These are phyloP conservation scores for Coelastrella sp. DNA, from an alignment of 139 green algal species.

Conservation along the genomic window DNA sequence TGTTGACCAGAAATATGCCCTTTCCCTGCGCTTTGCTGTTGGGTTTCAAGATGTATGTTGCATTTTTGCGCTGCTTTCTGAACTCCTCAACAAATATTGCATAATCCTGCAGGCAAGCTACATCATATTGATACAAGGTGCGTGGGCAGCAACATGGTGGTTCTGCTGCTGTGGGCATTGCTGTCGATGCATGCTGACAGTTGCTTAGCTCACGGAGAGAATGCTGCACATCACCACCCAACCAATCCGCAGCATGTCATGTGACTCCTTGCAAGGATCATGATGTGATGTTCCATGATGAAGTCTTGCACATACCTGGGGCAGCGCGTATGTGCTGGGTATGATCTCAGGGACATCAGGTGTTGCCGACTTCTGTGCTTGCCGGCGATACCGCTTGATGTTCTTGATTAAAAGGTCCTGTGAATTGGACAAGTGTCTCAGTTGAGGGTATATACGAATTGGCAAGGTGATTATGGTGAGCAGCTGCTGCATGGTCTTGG, in stretches of 20 bases:
- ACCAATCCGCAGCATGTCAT: neutral
- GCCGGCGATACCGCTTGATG: slow-evolving; percentile 79
- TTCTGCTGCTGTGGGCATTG: slow-evolving; percentile 20
- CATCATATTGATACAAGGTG: neutral
- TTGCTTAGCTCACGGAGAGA: neutral
- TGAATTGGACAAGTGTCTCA: neutral
- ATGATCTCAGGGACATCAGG: slow-evolving; percentile 61
- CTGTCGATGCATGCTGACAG: slow-evolving; percentile 2
- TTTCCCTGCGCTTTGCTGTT: slow-evolving; percentile 72
- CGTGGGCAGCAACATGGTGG: neutral
- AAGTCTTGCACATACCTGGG: slow-evolving; percentile 51
- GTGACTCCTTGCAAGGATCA: neutral
- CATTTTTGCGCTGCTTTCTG: slow-evolving; percentile 28
- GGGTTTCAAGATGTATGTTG: slow-evolving; percentile 87
- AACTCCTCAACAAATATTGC: slow-evolving; percentile 86
- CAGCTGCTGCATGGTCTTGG: neutral
- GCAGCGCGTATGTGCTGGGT: slow-evolving; percentile 74
- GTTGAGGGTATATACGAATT: too few relatives aligned
- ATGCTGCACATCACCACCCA: too few relatives aligned
- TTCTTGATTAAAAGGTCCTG: slow-evolving; percentile 90
- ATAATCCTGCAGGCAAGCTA: slow-evolving; percentile 60
- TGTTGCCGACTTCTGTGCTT: slow-evolving; percentile 59
- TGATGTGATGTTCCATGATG: neutral
- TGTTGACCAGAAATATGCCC: slow-evolving; percentile 90
- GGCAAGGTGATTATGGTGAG: neutral